Base-by-base conservation (phyloP, 345 rosid genomes). In the Pseudoturritis turrita region DNA sequence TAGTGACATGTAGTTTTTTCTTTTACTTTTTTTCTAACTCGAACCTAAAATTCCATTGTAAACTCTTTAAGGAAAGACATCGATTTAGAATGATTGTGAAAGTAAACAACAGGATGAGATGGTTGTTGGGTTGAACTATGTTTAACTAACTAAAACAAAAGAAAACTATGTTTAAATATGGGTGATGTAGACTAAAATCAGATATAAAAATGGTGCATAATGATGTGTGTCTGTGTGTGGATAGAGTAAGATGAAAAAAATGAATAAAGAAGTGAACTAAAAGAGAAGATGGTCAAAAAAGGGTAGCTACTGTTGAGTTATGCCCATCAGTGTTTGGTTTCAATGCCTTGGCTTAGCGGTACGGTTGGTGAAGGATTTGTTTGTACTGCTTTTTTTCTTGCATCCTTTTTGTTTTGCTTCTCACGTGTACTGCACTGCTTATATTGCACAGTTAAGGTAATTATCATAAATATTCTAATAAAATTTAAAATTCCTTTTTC, bases 291-390 rank as follows among this genome's bases (percentile, higher is more conserved):
- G 61, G 60, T 58, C 61, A 65, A 21, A 43, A 73, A 50, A 21
- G 26, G 45, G 55, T 7, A 28, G 57, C 57, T 19, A 69, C 53
- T n/a, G 90, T 79, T 86, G 85, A 85, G 73, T 77, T 77, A 66
- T 82, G 69, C 52, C 83, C 75, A 74, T 83, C 87, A 83, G 29
- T 79, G 79, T 69, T 85, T 81, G 80, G 84, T 72, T 45, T 54
- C 62, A 71, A 58, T 40, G 35, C 67, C 68, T 74, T 72, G 23
- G 72, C 51, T 69, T 61, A 37, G 69, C 59, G 43, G 79, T 68
- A 63, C 70, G 65, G 85, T 78, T 52, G 87, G 76, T 71, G 74
- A 69, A 17, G 17, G 68, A 44, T 54, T 75, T 74, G 67, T 43
- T n/a, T 57, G 81, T 67, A 78, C 69, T 44, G 45, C 3, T 45